Base-by-base conservation (phyloP, 2,329 filamentous ascomycete species). In the Aspergillus sp. region DNA sequence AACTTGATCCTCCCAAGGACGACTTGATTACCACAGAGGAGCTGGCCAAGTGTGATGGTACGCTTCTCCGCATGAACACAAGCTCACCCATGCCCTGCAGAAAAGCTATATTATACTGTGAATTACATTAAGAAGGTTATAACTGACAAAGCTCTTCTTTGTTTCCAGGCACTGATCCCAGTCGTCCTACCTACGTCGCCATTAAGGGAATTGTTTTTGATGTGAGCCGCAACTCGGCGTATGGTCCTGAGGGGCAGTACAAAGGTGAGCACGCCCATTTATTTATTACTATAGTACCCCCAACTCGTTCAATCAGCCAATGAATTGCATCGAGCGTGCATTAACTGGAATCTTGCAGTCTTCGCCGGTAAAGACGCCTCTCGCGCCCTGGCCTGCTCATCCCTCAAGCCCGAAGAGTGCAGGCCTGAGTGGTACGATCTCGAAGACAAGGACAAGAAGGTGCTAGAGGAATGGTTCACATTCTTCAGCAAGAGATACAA, bases 401-500 rank as follows among this genome's bases (percentile, higher is more conserved):
- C 92, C 7, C 86, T 93, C 50, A 96, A 96, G 74, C 75, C 83
- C 5, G 91, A 95, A 68, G 93, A 98, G 65, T 93, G 91, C 63
- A 80, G 80, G 33, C 80, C 95, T 2, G 89, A 97, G 51, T 98
- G 91, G 89, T 81, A 88, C 57, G 89, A 92, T 68, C 80, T 99
- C 51, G 81, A 82, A 13, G 92, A 96, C 20, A 92, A 95, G 76
- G 88, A 97, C 74, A 91, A 95, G 79, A 86, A 85, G 24, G 88
- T 89, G 3, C 79, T 99, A 60, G 84, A 93, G 54, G 95, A 99
- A 74, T 99, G 95, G 95, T 86, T 89, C 62, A 96, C 89, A 2
- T 99, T 96, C 78, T 99, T 99, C 77, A 91, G 89, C 65, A 99
- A 98, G 80, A 84, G 95, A 57, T 99, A 99, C 79, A 98, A 96